Evolutionary conservation across 2,329 filamentous ascomycete species (phyloP), one percentile per base, ranked within the genome.

Genomic region (Ophiostoma sp.): DNA sequence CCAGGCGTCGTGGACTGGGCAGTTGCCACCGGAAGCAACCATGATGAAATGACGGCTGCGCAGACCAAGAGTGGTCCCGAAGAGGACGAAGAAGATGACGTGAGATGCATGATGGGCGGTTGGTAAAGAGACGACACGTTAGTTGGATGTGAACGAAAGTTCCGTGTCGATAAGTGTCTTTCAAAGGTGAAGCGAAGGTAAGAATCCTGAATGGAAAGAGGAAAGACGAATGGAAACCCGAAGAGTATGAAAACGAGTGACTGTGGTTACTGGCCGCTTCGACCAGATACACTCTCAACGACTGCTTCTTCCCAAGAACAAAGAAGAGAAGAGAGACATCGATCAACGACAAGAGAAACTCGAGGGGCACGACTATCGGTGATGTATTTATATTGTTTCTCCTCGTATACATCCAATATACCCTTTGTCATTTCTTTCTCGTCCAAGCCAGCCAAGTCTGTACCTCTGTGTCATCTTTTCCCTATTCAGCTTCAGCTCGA

Each of bases 61-160:
- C 61, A 66, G n/a, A 45, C 19, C 45, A 52, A 33, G 45, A 69
- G 28, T 5, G 66, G 45, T 25, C 19, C 22, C 2, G 45, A 22
- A 2, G 45, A 36, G 3, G 11, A 15, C 19, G 45, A 19, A 22
- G 28, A 50, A 50, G 50, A n/a, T 7, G 22, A 8, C 3, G 22
- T 33, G 33, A 55, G 19, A 3, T 39, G 68, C 48, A 55, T 52
- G 50, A 7, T 39, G 33, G 33, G n/a, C 33, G 50, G 22, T 4
- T 12, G 19, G 11, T 7, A 6, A 5, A 2, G 9, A 17, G 42
- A 48, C 8, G 48, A 39, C 45, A 39, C 66, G 66, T n/a, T 19
- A 50, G 31, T 55, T 69, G 66, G 66, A 55, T 8, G 19, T 69
- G 31, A 69, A 69, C 66, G 66, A 69, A 19, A 39, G 66, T 69